Percentiles rank a stretch among this genome's conserved stretches.
phyloP scores from a whole-genome alignment of 768 basidiomycete species.

The Gloeopeniophorella convolvens region DNA sequence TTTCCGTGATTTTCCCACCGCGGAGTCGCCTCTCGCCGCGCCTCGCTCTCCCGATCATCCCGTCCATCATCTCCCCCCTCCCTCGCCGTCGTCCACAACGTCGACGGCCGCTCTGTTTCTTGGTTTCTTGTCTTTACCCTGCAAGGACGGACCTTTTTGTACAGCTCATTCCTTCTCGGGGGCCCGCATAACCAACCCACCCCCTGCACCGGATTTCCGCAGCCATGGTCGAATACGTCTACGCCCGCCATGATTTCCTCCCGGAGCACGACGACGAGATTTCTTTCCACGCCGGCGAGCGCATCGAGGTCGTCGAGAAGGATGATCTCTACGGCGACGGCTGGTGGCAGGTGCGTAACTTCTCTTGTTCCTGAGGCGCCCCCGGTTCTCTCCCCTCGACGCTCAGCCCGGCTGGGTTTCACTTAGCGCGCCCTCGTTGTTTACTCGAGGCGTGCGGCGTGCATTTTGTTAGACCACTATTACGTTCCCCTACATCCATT shows the following conservation, averaged over 20 bases:
- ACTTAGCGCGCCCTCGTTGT: background rate
- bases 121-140: no score
- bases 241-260: constrained; percentile 78
- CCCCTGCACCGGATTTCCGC: constrained; percentile 17
- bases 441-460: background rate
- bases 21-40: no score
- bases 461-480: background rate
- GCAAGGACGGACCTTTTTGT: no score
- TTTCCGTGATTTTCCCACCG: no score
- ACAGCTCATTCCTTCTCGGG: no score
- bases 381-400: background rate
- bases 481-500: background rate
- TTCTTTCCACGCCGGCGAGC: constrained; percentile 74
- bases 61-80: no score
- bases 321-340: constrained; percentile 93
- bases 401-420: background rate
- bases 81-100: no score
- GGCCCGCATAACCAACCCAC: no score
- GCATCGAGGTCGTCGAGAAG: constrained; percentile 85
- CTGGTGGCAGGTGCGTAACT: constrained; percentile 77
- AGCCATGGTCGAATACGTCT: constrained; percentile 75
- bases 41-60: no score
- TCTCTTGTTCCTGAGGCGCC: background rate
- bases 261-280: constrained; percentile 97
- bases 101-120: no score